Evolutionary conservation across 2,329 filamentous ascomycete genomes (phyloP).

Genomic region (Myriangium duriaei): DNA sequence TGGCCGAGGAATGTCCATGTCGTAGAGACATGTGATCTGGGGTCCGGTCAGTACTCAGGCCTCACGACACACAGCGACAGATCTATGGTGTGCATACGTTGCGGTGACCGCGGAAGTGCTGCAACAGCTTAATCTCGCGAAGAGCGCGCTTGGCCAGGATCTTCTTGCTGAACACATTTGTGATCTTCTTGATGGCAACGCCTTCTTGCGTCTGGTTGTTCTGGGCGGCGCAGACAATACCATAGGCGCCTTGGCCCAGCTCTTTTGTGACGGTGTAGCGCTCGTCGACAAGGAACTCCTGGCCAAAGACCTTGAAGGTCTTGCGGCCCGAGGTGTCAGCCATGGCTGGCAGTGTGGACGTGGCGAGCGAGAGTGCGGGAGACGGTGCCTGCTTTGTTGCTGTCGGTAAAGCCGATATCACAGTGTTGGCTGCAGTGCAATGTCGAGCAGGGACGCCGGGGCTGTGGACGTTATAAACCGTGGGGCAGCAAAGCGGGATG

Average conservation of each 20-base stretch:
- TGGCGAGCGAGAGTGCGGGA: too few relatives aligned
- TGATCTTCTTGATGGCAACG: constrained; percentile 98
- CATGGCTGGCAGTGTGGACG: constrained; percentile 32
- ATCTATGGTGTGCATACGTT: constrained; percentile 25
- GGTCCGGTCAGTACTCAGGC: neutral
- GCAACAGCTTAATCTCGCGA: constrained; percentile 95
- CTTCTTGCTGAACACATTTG: constrained; percentile 99
- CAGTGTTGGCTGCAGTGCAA: too few relatives aligned
- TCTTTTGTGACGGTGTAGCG: constrained; percentile 98
- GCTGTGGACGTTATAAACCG: too few relatives aligned
- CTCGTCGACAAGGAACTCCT: constrained; percentile 97
- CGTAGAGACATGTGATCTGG: constrained; percentile 95
- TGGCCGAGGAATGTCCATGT: constrained; percentile 93
- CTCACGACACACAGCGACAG: constrained; percentile 2
- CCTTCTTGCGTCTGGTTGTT: constrained; percentile 86
- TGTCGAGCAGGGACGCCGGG: too few relatives aligned
- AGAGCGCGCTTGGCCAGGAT: constrained; percentile 95
- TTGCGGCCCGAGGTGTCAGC: constrained; percentile 59
- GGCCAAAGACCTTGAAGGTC: constrained; percentile 99
- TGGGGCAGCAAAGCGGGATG: too few relatives aligned
- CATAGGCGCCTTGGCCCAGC: constrained; percentile 93
- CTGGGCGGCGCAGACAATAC: constrained; percentile 92
- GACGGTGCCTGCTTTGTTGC: too few relatives aligned
- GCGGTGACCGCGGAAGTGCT: constrained; percentile 69
- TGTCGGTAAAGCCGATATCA: too few relatives aligned